Percentiles rank a stretch among this genome's conserved stretches.
Evolutionary conservation across 257 asterid species (phyloP).

Genomic region (Petunia axillaris): DNA sequence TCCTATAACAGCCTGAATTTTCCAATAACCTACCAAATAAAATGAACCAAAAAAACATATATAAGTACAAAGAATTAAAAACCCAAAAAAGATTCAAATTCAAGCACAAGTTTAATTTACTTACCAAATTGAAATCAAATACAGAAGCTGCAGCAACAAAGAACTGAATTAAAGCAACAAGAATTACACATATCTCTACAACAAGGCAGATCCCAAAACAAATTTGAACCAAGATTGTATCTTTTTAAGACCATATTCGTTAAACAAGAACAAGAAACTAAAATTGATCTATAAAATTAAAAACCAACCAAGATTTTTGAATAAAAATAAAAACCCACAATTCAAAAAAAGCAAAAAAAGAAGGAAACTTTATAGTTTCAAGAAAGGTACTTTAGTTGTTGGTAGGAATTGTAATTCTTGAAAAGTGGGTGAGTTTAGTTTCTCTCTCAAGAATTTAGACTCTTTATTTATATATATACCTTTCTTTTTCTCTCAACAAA

Average conservation of each 20-base stretch:
- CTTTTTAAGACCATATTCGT: background rate
- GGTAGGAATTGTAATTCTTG: slow-evolving; percentile 37
- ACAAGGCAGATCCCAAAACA: slow-evolving; percentile 35
- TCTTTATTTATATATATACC: slow-evolving; percentile 13
- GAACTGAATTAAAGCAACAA: slow-evolving; percentile 32
- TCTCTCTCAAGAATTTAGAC: slow-evolving; percentile 28
- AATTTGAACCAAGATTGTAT: slow-evolving; percentile 40
- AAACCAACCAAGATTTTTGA: background rate
- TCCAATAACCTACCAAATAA: background rate
- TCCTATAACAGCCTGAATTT: slow-evolving; percentile 1
- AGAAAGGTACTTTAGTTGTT: slow-evolving; percentile 36
- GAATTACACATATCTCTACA: slow-evolving; percentile 30
- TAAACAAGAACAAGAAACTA: slow-evolving; percentile 6
- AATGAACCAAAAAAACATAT: background rate
- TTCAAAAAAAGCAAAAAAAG: slow-evolving; percentile 6
- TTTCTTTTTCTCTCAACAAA: slow-evolving; percentile 60
- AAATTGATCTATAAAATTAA: slow-evolving; percentile 3
- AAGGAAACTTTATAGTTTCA: slow-evolving; percentile 28
- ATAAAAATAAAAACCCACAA: slow-evolving; percentile 18
- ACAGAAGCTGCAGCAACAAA: slow-evolving; percentile 28
- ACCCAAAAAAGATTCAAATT: slow-evolving; percentile 18
- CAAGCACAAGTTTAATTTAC: background rate
- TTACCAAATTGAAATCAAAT: slow-evolving; percentile 21
- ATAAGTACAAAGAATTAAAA: slow-evolving; percentile 3
- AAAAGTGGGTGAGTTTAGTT: slow-evolving; percentile 24